phyloP scores from a whole-genome alignment of 2,329 filamentous ascomycete species.

The Didymella segeticola region DNA sequence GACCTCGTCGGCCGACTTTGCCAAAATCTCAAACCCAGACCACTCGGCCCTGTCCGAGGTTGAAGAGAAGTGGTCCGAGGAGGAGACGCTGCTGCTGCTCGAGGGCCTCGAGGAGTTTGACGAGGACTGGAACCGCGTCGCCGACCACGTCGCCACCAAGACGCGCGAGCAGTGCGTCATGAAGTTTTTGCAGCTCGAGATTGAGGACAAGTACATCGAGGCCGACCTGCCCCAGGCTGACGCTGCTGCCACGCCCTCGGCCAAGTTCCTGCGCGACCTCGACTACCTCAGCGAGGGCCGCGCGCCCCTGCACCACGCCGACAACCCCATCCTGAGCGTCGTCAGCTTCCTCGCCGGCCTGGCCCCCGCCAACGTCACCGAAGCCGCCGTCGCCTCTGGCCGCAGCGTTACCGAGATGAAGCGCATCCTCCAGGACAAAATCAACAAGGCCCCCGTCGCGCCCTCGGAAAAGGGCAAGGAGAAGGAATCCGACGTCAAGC shows the following conservation, averaged over 20 bases:
- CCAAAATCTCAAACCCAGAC: slow-evolving; percentile 85
- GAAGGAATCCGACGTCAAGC: slow-evolving; percentile 60
- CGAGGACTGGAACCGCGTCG: slow-evolving; percentile 93
- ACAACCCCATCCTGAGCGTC: slow-evolving; percentile 96
- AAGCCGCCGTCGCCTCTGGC: slow-evolving; percentile 76
- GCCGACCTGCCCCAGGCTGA: slow-evolving; percentile 66
- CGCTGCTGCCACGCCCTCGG: slow-evolving; percentile 57
- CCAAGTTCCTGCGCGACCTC: slow-evolving; percentile 55
- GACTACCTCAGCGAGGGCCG: slow-evolving; percentile 75
- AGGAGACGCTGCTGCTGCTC: slow-evolving; percentile 85
- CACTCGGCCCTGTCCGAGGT: slow-evolving; percentile 81
- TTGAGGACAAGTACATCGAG: slow-evolving; percentile 96
- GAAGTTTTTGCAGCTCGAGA: slow-evolving; percentile 94
- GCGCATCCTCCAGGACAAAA: slow-evolving; percentile 76
- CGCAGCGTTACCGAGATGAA: slow-evolving; percentile 88
- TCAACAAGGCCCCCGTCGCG: slow-evolving; percentile 66
- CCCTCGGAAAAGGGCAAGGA: slow-evolving; percentile 62
- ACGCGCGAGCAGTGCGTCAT: slow-evolving; percentile 96
- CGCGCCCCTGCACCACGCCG: slow-evolving; percentile 87
- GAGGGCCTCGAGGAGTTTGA: slow-evolving; percentile 93
- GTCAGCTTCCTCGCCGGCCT: slow-evolving; percentile 92
- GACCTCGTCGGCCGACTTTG: slow-evolving; percentile 80
- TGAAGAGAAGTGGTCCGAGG: slow-evolving; percentile 89
- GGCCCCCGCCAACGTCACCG: slow-evolving; percentile 87
- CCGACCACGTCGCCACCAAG: slow-evolving; percentile 88